phyloP scores from a whole-genome alignment of 768 basidiomycete genomes.

The Tulasnella sp. region DNA sequence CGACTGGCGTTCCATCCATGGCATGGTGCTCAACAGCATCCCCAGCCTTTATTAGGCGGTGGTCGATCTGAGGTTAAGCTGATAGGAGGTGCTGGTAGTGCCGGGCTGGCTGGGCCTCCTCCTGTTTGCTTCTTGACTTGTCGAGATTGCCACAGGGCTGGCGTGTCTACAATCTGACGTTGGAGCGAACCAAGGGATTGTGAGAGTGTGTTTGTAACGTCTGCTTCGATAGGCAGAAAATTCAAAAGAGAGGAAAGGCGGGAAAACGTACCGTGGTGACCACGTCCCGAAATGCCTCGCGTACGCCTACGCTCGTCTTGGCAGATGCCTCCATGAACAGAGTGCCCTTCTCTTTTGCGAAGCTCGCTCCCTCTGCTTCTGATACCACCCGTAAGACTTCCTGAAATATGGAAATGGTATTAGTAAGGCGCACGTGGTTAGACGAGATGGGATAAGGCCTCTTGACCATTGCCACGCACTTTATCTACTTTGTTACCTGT shows the following conservation, averaged over 20 bases:
- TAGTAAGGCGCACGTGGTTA: too few relatives aligned
- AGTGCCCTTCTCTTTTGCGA: constrained; percentile 70
- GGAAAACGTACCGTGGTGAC: constrained; percentile 54
- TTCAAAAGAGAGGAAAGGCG: neutral
- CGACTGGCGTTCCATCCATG: too few relatives aligned
- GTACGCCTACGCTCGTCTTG: constrained; percentile 78
- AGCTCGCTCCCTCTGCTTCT: constrained; percentile 61
- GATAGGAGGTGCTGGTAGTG: constrained; percentile 17
- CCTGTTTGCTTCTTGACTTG: constrained; percentile 13
- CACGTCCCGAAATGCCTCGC: constrained; percentile 62
- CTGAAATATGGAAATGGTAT: constrained; percentile 29
- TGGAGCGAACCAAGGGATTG: too few relatives aligned
- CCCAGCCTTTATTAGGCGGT: too few relatives aligned
- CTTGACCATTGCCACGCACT: constrained; percentile 29
- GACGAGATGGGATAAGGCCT: neutral
- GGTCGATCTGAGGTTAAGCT: too few relatives aligned
- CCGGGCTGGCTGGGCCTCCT: neutral
- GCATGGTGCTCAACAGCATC: too few relatives aligned
- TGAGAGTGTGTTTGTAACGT: too few relatives aligned
- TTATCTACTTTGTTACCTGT: constrained; percentile 73
- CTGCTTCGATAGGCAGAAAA: constrained; percentile 33
- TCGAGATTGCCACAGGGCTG: constrained; percentile 50
- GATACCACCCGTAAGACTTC: constrained; percentile 86
- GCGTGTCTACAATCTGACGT: constrained; percentile 54
- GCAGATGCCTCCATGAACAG: constrained; percentile 89